A percentile compares a stretch with the other conserved stretches of the same genome.
These are phyloP conservation scores for Hibiscus mutabilis DNA, from an alignment of 345 rosid species.

Conservation along the genomic window DNA sequence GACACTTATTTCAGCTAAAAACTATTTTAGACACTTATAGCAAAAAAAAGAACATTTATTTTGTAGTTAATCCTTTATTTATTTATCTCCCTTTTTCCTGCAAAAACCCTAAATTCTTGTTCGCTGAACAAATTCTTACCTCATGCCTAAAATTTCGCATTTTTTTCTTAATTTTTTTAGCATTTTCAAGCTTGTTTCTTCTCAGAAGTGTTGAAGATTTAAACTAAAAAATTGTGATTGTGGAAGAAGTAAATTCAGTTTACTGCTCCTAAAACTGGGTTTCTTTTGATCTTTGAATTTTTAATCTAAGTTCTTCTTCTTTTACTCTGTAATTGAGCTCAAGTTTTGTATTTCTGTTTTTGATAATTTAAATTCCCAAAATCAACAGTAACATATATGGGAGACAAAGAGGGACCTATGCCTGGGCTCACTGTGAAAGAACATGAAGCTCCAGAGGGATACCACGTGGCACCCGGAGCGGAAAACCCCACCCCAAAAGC, in stretches of 20 bases:
- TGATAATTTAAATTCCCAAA: too few relatives aligned
- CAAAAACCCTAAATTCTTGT: conserved; percentile 54
- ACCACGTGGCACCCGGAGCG: conserved; percentile 39
- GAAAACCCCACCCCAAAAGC: conserved; percentile 39
- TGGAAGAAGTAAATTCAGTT: too few relatives aligned
- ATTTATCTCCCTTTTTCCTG: conserved; percentile 18
- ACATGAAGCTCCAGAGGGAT: conserved; percentile 47
- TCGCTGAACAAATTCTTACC: conserved; percentile 35
- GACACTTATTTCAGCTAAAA: too few relatives aligned
- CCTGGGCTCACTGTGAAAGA: conserved; percentile 33
- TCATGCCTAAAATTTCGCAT: conserved; percentile 16
- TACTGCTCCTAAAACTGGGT: background rate
- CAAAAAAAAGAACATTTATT: too few relatives aligned
- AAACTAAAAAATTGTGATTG: conserved; percentile 8
- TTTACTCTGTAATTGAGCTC: conserved; percentile 20
- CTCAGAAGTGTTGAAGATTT: conserved; percentile 38
- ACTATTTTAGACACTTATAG: too few relatives aligned
- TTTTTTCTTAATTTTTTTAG: conserved; percentile 7
- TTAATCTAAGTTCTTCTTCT: conserved; percentile 2
- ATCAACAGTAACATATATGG: conserved; percentile 36
- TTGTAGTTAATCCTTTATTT: conserved; percentile 21
- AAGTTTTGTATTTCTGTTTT: conserved; percentile 4
- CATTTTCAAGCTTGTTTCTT: conserved; percentile 35
- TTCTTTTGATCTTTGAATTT: conserved; percentile 18
- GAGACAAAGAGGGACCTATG: conserved; percentile 32